These are phyloP conservation scores for Orbilia ellipsospora DNA, from an alignment of 2,329 filamentous ascomycete genomes.

Conservation along the genomic window DNA sequence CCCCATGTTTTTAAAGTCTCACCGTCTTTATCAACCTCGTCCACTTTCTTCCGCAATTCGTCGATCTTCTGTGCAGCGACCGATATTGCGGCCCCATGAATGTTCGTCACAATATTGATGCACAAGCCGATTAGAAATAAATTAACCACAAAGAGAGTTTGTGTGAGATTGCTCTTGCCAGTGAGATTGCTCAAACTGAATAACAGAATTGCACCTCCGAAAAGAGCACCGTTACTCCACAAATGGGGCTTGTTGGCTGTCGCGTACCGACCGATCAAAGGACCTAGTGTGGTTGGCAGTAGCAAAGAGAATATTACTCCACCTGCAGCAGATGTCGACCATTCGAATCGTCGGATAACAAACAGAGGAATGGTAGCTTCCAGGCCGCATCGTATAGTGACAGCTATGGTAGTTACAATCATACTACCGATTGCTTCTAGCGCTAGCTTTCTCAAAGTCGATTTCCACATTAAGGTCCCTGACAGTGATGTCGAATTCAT, in stretches of 20 bases:
- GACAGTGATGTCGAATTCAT: no score
- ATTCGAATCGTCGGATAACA: constrained; percentile 6
- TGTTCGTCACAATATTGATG: background rate
- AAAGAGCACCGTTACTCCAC: background rate
- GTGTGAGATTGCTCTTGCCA: background rate
- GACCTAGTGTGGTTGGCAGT: background rate
- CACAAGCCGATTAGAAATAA: background rate
- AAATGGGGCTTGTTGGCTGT: background rate
- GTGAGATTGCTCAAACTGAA: constrained; percentile 3
- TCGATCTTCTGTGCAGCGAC: constrained; percentile 2
- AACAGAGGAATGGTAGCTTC: constrained; percentile 3
- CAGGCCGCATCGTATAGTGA: background rate
- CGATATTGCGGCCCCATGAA: background rate
- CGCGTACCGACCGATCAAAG: background rate
- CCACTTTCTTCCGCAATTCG: background rate
- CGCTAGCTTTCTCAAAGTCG: background rate
- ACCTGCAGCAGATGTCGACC: background rate
- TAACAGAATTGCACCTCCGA: background rate
- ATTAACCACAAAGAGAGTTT: constrained; percentile 2
- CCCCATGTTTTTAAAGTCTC: background rate
- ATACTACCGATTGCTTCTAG: background rate
- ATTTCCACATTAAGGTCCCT: no score
- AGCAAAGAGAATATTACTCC: background rate
- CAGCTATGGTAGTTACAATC: background rate
- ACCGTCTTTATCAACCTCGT: background rate